A percentile compares a stretch with the other conserved stretches of the same genome.
phyloP scores from a whole-genome alignment of 306 rosid genomes.

The Dalbergia cochinchinensis region DNA sequence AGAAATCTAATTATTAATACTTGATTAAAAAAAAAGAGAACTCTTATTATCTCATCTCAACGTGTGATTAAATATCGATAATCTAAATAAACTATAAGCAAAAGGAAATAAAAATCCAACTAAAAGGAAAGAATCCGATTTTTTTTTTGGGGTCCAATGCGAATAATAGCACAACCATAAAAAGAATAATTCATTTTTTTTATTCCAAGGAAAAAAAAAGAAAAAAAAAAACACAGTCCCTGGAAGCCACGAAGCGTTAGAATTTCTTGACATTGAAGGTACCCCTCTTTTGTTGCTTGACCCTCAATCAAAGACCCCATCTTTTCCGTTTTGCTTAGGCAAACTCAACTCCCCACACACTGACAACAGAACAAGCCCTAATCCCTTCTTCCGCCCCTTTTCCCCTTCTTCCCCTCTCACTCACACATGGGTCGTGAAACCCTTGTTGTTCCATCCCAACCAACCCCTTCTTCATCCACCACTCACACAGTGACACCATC shows the following conservation, averaged over 20 bases:
- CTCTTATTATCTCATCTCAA: fast-evolving
- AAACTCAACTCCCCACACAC: conserved; percentile 44
- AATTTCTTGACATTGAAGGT: conserved; percentile 99
- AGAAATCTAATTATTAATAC: too few species aligned
- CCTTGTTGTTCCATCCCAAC: conserved; percentile 42
- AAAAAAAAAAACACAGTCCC: conserved; percentile 30
- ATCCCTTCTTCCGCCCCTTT: conserved; percentile 34
- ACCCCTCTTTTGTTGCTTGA: conserved; percentile 87
- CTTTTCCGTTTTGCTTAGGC: conserved; percentile 60
- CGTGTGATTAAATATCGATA: too few species aligned
- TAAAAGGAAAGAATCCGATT: neutral
- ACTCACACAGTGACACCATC: conserved; percentile 37
- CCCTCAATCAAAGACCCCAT: conserved; percentile 84
- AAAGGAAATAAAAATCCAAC: neutral
- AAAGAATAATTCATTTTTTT: neutral
- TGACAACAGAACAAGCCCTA: conserved; percentile 56
- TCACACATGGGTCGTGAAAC: conserved; percentile 74
- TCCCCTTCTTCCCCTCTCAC: neutral
- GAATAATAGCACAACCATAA: neutral
- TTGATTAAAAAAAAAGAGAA: too few species aligned
- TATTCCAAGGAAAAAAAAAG: neutral
- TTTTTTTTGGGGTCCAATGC: neutral
- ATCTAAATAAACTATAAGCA: too few species aligned
- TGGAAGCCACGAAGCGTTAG: conserved; percentile 46
- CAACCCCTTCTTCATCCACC: conserved; percentile 44